Evolutionary conservation across 2,329 filamentous ascomycete genomes (phyloP).

Genomic region (Colletotrichum eremochloae): DNA sequence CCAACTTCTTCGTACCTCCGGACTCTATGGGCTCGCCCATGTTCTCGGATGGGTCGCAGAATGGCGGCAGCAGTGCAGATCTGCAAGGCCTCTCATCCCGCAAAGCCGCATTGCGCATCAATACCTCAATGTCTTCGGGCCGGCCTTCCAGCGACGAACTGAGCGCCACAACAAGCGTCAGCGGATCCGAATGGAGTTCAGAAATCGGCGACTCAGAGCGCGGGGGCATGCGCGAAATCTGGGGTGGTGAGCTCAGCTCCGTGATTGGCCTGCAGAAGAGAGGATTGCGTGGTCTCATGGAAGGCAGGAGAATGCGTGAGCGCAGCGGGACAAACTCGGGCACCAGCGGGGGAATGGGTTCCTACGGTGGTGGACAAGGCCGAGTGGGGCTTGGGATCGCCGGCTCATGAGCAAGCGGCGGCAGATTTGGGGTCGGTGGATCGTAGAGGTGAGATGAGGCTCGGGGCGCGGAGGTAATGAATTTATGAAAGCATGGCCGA

Average conservation of each 20-base stretch:
- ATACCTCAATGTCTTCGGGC: slow-evolving; percentile 56
- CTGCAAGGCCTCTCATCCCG: slow-evolving; percentile 48
- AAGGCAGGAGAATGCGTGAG: slow-evolving; percentile 88
- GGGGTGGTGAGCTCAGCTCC: slow-evolving; percentile 85
- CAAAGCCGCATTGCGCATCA: slow-evolving; percentile 61
- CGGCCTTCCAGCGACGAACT: slow-evolving; percentile 62
- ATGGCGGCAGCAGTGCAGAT: slow-evolving; percentile 49
- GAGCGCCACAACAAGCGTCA: slow-evolving; percentile 64
- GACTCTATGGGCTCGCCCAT: slow-evolving; percentile 56
- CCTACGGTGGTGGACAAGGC: slow-evolving; percentile 44
- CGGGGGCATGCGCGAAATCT: slow-evolving; percentile 72
- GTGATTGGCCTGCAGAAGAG: slow-evolving; percentile 97
- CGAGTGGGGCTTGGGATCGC: slow-evolving; percentile 69
- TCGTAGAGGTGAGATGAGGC: neutral
- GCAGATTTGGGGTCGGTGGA: neutral
- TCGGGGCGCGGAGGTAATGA: slow-evolving; percentile 35
- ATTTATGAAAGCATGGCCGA: slow-evolving; percentile 38
- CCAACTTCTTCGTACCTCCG: slow-evolving; percentile 70
- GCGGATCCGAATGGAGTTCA: slow-evolving; percentile 69
- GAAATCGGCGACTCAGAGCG: slow-evolving; percentile 65
- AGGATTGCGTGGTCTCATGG: slow-evolving; percentile 92
- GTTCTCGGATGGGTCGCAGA: slow-evolving; percentile 31
- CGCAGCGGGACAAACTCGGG: slow-evolving; percentile 63
- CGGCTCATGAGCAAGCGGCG: slow-evolving; percentile 53
- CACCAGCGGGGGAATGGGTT: slow-evolving; percentile 39